phyloP scores from a whole-genome alignment of 345 rosid genomes.

The Stellera chamaejasme region DNA sequence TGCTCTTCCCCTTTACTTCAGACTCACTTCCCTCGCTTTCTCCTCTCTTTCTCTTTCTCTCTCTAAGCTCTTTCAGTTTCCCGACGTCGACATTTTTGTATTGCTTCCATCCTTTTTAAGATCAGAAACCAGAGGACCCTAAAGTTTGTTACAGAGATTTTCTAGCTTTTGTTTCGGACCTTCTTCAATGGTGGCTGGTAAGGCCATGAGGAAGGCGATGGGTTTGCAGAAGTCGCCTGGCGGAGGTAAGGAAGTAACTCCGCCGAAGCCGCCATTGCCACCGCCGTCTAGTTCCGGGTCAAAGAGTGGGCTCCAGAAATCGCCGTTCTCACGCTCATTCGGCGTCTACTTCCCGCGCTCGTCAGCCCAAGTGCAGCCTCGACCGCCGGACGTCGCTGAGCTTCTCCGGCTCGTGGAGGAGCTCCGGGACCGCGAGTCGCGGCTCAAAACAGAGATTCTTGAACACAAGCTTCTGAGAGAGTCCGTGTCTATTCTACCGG shows the following conservation, averaged over 20 bases:
- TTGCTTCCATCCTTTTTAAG: neutral
- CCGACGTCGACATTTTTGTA: slow-evolving; percentile 22
- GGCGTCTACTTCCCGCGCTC: slow-evolving; percentile 94
- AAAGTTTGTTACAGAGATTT: neutral
- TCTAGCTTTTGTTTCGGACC: neutral
- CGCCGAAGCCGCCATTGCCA: slow-evolving; percentile 33
- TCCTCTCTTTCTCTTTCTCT: neutral
- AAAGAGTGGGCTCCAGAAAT: slow-evolving; percentile 27
- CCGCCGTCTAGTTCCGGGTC: slow-evolving; percentile 27
- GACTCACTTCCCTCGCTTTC: slow-evolving; percentile 14
- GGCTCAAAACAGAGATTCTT: slow-evolving; percentile 62
- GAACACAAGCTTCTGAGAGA: slow-evolving; percentile 65
- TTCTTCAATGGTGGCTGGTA: slow-evolving; percentile 76
- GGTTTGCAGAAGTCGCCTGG: slow-evolving; percentile 77
- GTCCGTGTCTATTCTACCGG: slow-evolving; percentile 66
- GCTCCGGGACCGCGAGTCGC: slow-evolving; percentile 64
- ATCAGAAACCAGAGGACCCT: neutral
- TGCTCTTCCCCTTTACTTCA: slow-evolving; percentile 18
- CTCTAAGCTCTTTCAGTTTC: neutral
- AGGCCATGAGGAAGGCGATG: slow-evolving; percentile 65
- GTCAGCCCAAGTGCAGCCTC: slow-evolving; percentile 94
- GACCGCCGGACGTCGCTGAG: slow-evolving; percentile 65
- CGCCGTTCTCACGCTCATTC: slow-evolving; percentile 59
- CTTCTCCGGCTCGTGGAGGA: slow-evolving; percentile 71
- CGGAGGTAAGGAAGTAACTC: slow-evolving; percentile 16